phyloP scores from a whole-genome alignment of 2,329 filamentous ascomycete species.

The Aspergillus sojae region DNA sequence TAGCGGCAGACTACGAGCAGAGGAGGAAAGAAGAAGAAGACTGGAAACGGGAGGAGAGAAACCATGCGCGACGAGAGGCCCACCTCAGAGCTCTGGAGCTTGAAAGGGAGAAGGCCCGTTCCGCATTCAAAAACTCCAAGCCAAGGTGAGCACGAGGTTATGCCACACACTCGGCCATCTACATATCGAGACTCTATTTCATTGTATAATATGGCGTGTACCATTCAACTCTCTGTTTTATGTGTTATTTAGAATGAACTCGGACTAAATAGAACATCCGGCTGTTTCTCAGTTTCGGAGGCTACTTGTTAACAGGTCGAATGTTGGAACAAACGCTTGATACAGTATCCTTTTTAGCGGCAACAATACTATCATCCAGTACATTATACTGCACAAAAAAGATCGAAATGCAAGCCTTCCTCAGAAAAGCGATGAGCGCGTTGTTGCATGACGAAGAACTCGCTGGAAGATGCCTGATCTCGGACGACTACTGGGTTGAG shows the following conservation, averaged over 20 bases:
- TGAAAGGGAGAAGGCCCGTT: conserved; percentile 28
- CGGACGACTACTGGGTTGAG: background rate
- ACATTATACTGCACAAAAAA: background rate
- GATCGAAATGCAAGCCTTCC: background rate
- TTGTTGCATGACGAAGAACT: background rate
- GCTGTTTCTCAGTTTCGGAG: background rate
- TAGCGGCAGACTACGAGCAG: conserved; percentile 33
- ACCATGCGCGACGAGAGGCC: conserved; percentile 35
- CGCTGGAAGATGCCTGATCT: background rate
- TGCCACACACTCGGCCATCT: conserved; percentile 8
- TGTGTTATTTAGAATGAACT: conserved; percentile 12
- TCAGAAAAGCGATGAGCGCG: background rate
- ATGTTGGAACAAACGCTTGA: background rate
- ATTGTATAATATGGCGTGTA: conserved; percentile 20
- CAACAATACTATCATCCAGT: background rate
- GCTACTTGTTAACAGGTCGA: background rate
- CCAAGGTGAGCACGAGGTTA: conserved; percentile 15
- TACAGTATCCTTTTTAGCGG: background rate
- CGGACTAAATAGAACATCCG: conserved; percentile 12
- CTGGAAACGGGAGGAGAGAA: conserved; percentile 38
- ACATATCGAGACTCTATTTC: conserved; percentile 12
- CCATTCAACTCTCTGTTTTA: conserved; percentile 12
- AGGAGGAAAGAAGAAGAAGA: conserved; percentile 33
- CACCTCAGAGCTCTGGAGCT: conserved; percentile 27
- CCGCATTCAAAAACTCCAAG: conserved; percentile 16